phyloP scores from a whole-genome alignment of 202 grass and related monocot genomes.

The Panicum hallii region DNA sequence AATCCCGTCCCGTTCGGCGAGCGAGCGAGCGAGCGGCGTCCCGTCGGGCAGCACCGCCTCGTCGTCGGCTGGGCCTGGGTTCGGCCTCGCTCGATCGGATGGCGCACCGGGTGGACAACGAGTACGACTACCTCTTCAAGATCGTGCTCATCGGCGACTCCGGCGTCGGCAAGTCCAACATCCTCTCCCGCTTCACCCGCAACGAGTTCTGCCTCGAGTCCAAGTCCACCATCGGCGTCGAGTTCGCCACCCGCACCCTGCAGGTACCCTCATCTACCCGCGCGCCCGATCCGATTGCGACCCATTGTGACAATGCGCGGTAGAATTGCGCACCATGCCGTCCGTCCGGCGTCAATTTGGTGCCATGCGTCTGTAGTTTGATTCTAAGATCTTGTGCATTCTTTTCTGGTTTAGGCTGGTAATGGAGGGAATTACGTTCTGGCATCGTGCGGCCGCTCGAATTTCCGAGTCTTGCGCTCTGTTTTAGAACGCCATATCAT shows the following conservation, averaged over 20 bases:
- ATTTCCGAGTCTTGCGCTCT: neutral
- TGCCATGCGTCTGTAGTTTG: neutral
- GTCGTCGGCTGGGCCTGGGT: neutral
- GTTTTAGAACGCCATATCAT: neutral
- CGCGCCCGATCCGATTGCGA: neutral
- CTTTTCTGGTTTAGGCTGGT: neutral
- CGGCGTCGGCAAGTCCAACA: conserved; percentile 95
- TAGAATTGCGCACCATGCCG: neutral
- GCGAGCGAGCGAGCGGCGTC: neutral
- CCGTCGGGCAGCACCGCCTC: neutral
- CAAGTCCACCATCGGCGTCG: conserved; percentile 93
- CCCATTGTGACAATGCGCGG: neutral
- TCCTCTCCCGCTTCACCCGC: conserved; percentile 86
- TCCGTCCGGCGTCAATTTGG: neutral
- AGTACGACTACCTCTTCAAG: conserved; percentile 98
- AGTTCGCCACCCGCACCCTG: conserved; percentile 78
- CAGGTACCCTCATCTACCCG: conserved; percentile 16
- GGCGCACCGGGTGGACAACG: conserved; percentile 64
- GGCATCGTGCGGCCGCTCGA: neutral
- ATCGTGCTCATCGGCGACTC: conserved; percentile 96
- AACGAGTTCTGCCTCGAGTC: conserved; percentile 98
- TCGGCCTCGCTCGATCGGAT: neutral
- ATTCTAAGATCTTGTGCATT: neutral
- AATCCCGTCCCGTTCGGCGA: conserved; percentile 21
- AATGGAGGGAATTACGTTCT: too few relatives aligned